Percentiles rank a stretch among this genome's conserved stretches.
Evolutionary conservation across 352 stramenopile species (phyloP).

Genomic region (Phytophthora ramorum): DNA sequence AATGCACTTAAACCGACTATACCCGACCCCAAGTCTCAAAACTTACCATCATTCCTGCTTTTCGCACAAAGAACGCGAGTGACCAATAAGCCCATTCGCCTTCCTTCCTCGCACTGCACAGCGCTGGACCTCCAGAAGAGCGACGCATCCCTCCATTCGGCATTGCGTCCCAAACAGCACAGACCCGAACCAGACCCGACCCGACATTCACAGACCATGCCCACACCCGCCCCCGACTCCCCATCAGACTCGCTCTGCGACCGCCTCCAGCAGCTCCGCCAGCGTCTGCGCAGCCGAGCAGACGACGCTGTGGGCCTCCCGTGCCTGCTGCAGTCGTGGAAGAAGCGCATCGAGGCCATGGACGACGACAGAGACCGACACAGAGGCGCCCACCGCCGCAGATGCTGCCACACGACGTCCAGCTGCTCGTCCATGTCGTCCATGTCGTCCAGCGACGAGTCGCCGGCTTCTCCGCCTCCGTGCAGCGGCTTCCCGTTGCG

Average conservation of each 20-base stretch:
- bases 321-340: slow-evolving; percentile 39
- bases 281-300: slow-evolving; percentile 24
- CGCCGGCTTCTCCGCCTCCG: background rate
- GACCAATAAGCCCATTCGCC: background rate
- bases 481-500: too few relatives aligned
- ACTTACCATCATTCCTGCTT: slow-evolving; percentile 1
- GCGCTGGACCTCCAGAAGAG: background rate
- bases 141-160: background rate
- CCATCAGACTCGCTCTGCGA: slow-evolving; percentile 18
- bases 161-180: background rate
- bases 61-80: background rate
- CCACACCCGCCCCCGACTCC: background rate
- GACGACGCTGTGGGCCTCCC: slow-evolving; percentile 5
- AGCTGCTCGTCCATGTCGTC: too few relatives aligned
- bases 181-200: background rate
- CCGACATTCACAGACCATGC: slow-evolving; percentile 9
- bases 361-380: slow-evolving; percentile 15
- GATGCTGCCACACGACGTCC: background rate
- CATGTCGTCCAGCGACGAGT: slow-evolving; percentile 6
- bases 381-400: slow-evolving; percentile 9
- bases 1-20: background rate
- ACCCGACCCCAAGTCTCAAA: background rate
- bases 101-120: background rate
- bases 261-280: slow-evolving; percentile 27
- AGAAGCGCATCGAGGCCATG: slow-evolving; percentile 43